Evolutionary conservation across 192 early-diverging fungal species (phyloP), one percentile per base, ranked within the genome.

Genomic region (Jimgerdemannia lactiflua): DNA sequence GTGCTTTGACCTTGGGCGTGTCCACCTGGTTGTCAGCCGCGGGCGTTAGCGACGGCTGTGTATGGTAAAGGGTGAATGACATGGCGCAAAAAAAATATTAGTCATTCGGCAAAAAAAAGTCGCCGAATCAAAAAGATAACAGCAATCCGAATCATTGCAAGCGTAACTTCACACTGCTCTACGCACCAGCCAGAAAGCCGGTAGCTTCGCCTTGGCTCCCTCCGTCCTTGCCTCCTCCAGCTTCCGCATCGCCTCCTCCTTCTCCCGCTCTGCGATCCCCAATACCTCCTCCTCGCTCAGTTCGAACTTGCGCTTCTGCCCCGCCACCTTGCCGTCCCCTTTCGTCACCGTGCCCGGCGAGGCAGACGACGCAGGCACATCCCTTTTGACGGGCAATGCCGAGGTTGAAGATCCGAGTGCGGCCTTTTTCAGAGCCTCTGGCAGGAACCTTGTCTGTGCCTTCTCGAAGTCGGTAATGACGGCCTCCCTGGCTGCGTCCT

Each of bases 11-110:
- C 75, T 91, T 85, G 43, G 88, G 78, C 39, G 83, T 76, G 9
- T 83, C 79, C 9, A 83, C 80, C 17, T 84, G 74, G 7, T 83
- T 76, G 14, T 86, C 85, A 67, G 90, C 90, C 3, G 84, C 84
- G 7, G 93, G 93, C 1, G 92, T 93, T 70, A 93, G 70, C 0
- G 91, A 89, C 19, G 93, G 93, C 91, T 92, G n/a, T n/a, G n/a
- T n/a, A n/a, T n/a, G n/a, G n/a, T n/a, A n/a, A n/a, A n/a, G 81
- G 20, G 4, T 18, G 20, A n/a, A 69, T 4, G 44, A 20, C 40
- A 41, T 64, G 39, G 17, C 3, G 3, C 9, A 39, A 14, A 63
- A 40, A 19, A 40, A 43, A 11, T 17, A 54, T 71, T 65, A 71
- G 64, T 20, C 43, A 64, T 70, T 44, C 67, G 6, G 8, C n/a